Evolutionary conservation across 768 basidiomycete species (phyloP).

Genomic region (Sutorius australiensis): DNA sequence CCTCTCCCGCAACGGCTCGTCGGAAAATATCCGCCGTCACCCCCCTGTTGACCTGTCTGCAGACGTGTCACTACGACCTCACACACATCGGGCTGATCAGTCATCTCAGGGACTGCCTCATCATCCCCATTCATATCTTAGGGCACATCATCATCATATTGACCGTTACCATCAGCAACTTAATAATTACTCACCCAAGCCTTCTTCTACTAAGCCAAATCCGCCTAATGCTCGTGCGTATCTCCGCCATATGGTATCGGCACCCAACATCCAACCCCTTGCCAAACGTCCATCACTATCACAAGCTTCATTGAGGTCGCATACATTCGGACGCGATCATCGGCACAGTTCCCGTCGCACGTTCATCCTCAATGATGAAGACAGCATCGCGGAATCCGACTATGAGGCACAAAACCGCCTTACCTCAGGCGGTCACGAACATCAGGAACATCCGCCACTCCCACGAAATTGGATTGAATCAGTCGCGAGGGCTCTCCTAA

Average conservation of each 20-base stretch:
- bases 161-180: slow-evolving; percentile 19
- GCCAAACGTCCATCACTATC: slow-evolving; percentile 31
- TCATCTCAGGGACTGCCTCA: slow-evolving; percentile 25
- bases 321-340: slow-evolving; percentile 13
- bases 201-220: slow-evolving; percentile 20
- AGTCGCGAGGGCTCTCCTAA: slow-evolving; percentile 63
- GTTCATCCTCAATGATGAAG: slow-evolving; percentile 35
- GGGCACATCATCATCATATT: slow-evolving; percentile 20
- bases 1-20: slow-evolving; percentile 18
- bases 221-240: slow-evolving; percentile 58
- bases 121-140: slow-evolving; percentile 17
- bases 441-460: slow-evolving; percentile 45
- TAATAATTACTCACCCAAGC: slow-evolving; percentile 25
- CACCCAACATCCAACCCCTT: slow-evolving; percentile 41
- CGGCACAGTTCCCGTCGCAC: slow-evolving; percentile 32
- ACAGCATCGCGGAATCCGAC: slow-evolving; percentile 20
- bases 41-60: slow-evolving; percentile 9
- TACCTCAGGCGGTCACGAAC: slow-evolving; percentile 32
- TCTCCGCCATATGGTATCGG: slow-evolving; percentile 72
- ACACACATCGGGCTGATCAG: slow-evolving; percentile 17
- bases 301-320: slow-evolving; percentile 34
- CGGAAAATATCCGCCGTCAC: slow-evolving; percentile 19
- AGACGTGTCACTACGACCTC: slow-evolving; percentile 8
- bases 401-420: slow-evolving; percentile 22
- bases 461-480: slow-evolving; percentile 69